A percentile compares a stretch with the other conserved stretches of the same genome.
Evolutionary conservation across 1,139 yeast genomes (phyloP).

Genomic region (Blastobotrys buckinghamii): DNA sequence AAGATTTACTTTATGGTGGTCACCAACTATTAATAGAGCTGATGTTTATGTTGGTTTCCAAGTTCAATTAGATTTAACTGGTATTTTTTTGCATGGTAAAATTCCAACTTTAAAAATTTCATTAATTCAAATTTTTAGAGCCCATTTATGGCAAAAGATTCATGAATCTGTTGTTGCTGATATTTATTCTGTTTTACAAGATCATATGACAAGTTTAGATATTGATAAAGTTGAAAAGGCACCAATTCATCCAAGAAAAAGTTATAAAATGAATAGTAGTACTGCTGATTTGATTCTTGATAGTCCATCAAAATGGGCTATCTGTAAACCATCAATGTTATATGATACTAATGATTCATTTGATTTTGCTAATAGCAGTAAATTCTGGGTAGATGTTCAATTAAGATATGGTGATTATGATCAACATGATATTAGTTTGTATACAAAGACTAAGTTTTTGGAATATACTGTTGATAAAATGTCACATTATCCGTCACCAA

Average conservation of each 20-base stretch:
- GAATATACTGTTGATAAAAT: conserved; percentile 89
- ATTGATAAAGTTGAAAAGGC: conserved; percentile 86
- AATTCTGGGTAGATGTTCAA: conserved; percentile 95
- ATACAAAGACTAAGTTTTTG: conserved; percentile 84
- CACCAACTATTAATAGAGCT: conserved; percentile 97
- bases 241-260: conserved; percentile 93
- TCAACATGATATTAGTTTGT: conserved; percentile 92
- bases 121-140: conserved; percentile 90
- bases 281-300: conserved; percentile 83
- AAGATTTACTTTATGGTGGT: conserved; percentile 98
- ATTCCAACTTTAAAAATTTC: conserved; percentile 96
- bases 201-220: conserved; percentile 75
- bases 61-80: conserved; percentile 94
- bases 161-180: conserved; percentile 95
- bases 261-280: conserved; percentile 95
- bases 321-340: conserved; percentile 74
- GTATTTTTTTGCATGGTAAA: conserved; percentile 94
- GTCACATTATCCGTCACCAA: conserved; percentile 86
- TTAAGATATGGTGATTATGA: conserved; percentile 95
- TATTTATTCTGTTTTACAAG: conserved; percentile 85
- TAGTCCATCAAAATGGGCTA: conserved; percentile 78
- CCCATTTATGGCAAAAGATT: conserved; percentile 98
- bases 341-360: conserved; percentile 39
- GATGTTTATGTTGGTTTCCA: conserved; percentile 96
- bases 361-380: conserved; percentile 49